Conservation (phyloP, 352 stramenopile genomes). For the Pythium dissotocum region DNA sequence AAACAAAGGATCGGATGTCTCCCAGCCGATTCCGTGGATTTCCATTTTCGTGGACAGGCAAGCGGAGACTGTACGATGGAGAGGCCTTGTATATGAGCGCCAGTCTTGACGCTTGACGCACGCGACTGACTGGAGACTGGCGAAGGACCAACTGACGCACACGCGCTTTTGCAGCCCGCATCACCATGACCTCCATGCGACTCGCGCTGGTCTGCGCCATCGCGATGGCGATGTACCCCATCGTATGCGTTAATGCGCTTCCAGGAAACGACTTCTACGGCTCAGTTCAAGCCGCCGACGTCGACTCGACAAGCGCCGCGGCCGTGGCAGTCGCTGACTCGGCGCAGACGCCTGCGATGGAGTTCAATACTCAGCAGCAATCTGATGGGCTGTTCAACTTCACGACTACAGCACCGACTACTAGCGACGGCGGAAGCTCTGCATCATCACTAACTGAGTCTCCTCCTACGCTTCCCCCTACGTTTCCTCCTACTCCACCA, state of each 20-base stretch:
- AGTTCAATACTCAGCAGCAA: background rate
- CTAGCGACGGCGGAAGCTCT: background rate
- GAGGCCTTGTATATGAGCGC: background rate
- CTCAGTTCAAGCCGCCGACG: background rate
- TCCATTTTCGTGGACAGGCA: background rate
- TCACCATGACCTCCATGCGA: background rate
- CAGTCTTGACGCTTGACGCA: background rate
- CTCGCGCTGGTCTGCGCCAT: background rate
- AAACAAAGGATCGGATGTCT: background rate
- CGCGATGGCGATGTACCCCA: background rate
- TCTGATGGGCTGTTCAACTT: background rate
- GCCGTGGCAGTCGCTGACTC: background rate
- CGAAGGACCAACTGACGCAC: background rate
- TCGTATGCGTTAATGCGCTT: background rate
- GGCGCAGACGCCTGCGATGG: background rate
- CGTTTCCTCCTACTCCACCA: background rate
- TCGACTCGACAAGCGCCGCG: background rate
- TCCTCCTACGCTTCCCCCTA: background rate
- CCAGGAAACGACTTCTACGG: conserved; percentile 1
- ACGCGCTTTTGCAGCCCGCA: background rate
- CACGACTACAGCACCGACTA: background rate
- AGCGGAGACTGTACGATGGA: background rate
- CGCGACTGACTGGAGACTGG: no score
- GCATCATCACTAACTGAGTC: background rate
- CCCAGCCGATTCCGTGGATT: background rate